Conservation (phyloP, 257 asterid genomes). For the Oldenlandia corymbosa region DNA sequence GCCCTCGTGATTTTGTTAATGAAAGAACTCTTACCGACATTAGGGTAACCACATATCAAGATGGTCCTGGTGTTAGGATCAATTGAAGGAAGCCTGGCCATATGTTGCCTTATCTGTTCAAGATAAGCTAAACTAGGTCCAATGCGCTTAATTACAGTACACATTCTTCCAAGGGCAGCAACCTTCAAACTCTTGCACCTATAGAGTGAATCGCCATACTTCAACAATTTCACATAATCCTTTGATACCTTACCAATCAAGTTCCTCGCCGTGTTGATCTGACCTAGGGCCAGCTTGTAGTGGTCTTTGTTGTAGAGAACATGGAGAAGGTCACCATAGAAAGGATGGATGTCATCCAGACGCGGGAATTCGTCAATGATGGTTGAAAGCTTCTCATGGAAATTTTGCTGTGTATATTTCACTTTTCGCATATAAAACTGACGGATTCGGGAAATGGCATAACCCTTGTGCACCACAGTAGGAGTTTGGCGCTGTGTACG, state of each 20-base stretch:
- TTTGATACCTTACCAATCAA: conserved; percentile 72
- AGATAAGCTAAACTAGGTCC: conserved; percentile 95
- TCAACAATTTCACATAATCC: conserved; percentile 76
- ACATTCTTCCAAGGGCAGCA: conserved; percentile 96
- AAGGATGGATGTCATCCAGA: conserved; percentile 91
- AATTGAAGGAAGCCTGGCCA: conserved; percentile 90
- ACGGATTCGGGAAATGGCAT: conserved; percentile 83
- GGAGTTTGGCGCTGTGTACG: conserved; percentile 97
- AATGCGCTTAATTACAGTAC: conserved; percentile 76
- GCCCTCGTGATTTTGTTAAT: conserved; percentile 92
- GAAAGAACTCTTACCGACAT: conserved; percentile 97
- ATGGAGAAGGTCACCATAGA: conserved; percentile 87
- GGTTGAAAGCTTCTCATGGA: conserved; percentile 78
- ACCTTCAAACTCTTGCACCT: conserved; percentile 87
- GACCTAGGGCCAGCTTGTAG: conserved; percentile 96
- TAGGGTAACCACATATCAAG: conserved; percentile 96
- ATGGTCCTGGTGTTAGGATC: conserved; percentile 95
- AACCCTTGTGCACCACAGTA: conserved; percentile 95
- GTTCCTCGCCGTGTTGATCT: conserved; percentile 84
- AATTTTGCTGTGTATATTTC: conserved; percentile 77
- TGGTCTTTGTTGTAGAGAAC: conserved; percentile 96
- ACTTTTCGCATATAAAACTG: conserved; percentile 96
- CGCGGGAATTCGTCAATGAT: conserved; percentile 92
- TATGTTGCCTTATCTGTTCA: conserved; percentile 95
- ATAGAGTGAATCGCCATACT: conserved; percentile 87